Evolutionary conservation across 352 stramenopile species (phyloP), one percentile per base, ranked within the genome.

Genomic region (Pythium graminicola): DNA sequence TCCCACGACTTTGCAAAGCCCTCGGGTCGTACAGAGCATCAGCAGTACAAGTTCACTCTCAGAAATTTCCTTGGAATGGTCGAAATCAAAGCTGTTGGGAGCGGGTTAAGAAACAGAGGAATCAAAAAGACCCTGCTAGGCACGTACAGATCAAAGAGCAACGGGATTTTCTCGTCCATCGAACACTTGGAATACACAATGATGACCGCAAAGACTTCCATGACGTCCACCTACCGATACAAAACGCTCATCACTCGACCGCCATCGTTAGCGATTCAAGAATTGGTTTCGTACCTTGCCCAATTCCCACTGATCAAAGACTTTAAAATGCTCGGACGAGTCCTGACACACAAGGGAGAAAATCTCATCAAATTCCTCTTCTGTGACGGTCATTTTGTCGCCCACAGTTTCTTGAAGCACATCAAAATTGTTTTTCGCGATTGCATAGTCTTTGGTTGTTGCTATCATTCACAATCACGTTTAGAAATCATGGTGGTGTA

Each of bases 311-410:
- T 52, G 75, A 47, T 85, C 75, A 29, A 86, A 86, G 17, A 90
- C 59, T 20, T 73, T 65, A 35, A 90, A 90, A 49, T 90, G 79
- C 27, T 86, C 75, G 6, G 61, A 17, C 24, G 79, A 54, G 35
- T 90, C 76, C 41, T 85, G 73, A 40, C 73, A 90, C 4, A 88
- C 72, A 40, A 88, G 69, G 32, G 76, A 84, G 45, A 90, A 90
- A 38, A 90, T 76, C 29, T 90, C 73, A 50, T 86, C 76, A 43
- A 90, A 90, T 43, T 90, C 74, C 5, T 85, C 74, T 7, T 66
- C 58, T 6, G 66, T 86, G 62, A 90, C 56, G 0, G 76, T 81
- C 79, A 86, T 90, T 54, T 86, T 84, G 68, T 90, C 79, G 2
- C 76, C 79, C 14, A 86, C 57, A 1, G 73, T 75, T 8, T 63